Base-by-base conservation (phyloP, 2,329 filamentous ascomycete species). In the Stagonosporopsis chrysanthemi region DNA sequence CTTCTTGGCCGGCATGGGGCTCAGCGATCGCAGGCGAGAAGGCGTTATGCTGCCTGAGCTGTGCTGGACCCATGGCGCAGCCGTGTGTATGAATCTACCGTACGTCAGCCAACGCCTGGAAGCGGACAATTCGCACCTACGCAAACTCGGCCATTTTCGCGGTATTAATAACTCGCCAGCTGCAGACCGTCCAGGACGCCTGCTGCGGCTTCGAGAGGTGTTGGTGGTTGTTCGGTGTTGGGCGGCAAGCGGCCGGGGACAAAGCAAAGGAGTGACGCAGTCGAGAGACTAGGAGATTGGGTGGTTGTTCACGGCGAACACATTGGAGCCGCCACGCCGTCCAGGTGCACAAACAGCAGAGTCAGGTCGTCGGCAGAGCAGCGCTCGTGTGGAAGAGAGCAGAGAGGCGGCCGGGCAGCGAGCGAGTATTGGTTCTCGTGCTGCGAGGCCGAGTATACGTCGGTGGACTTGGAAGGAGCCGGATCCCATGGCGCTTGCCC, bases 21-120 rank as follows among this genome's bases (percentile, higher is more conserved):
- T 70, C 39, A 76, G 60, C 40, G 75, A 74, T 56, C 74, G 75
- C 38, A 75, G 65, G 41, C 71, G 71, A 35, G 72, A 75, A 40
- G 71, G 71, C 9, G 72, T 73, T 65, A 75, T 70, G 64, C 65
- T 70, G 60, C 71, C 72, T 29, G 69, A 63, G 58, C 58, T 61
- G 51, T 69, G 58, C 50, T 72, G 66, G 39, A 71, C 67, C 74
- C 74, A 77, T 40, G 73, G 72, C 24, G 72, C 71, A n/a, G 70
- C 69, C 41, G 71, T 60, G 52, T 72, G 66, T 49, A 76, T 67
- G 64, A 71, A 74, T 59, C 73, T 76, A 60, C 28, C 22, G 26
- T 31, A 28, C 43, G 22, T 57, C 28, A 57, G 54, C 40, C 19
- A 17, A 31, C 19, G 31, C 22, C 49, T n/a, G 29, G 19, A 15